Evolutionary conservation across 805 yeast species (phyloP), one percentile per base, ranked within the genome.

Genomic region (Wickerhamomyces silvicola): DNA sequence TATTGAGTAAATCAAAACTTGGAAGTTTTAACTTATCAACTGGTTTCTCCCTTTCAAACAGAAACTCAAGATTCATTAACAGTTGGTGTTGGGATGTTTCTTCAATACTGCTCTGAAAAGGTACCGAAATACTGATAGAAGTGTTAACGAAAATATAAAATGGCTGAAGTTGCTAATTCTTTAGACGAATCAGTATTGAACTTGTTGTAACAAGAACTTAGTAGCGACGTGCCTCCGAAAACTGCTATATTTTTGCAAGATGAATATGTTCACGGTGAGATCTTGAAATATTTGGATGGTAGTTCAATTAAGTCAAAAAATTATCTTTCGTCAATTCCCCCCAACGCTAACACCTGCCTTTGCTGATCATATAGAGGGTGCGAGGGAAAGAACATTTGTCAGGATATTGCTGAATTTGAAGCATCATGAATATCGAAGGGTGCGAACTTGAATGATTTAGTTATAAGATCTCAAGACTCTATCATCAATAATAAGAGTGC

Each of bases 351-450:
- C 41, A 12, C 64, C 68, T 2, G 45, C 48, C n/a, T n/a, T n/a
- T 7, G 42, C 55, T 3, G 60, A 60, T 20, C 52, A 52, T 21
- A 40, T 14, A 7, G 27, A 13, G 4, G 20, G 12, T 5, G 32
- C 18, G 5, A 38, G 31, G 8, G 48, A 46, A 4, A 47, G 53
- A 30, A 69, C 77, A 0, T 43, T 76, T 21, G 72, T 76, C 85
- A 80, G 42, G 87, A 78, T 47, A 77, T 81, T 26, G 88, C 88
- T 0, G 90, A 81, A 46, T 54, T 80, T 21, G 86, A 80, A 43
- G 70, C 73, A 18, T 41, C 62, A n/a, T 73, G 72, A 39, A 56
- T 77, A 14, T 49, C 55, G 1, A 47, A 72, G 13, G 80, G 76
- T 38, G 46, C 56, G 5, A 53, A 68, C 38, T 51, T 80, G 26